Conservation (phyloP, 352 stramenopile species). For the Phytophthora colocasiae region DNA sequence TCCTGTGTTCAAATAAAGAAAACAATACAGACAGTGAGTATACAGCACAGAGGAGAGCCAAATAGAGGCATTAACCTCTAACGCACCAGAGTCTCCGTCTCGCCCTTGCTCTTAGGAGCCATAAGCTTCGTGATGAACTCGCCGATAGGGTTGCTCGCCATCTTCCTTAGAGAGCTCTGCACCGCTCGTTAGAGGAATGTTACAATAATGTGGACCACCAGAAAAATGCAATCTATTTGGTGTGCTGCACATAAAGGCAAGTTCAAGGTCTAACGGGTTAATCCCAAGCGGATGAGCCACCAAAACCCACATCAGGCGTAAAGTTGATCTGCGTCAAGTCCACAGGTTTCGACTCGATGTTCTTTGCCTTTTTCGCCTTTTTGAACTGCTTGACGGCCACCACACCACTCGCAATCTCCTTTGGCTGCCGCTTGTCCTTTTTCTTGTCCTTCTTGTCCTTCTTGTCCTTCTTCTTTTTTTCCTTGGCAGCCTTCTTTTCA, state of each 20-base stretch:
- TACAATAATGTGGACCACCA: conserved; percentile 22
- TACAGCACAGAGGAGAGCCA: neutral
- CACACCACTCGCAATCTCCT: conserved; percentile 78
- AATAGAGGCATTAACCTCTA: neutral
- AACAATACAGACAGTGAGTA: neutral
- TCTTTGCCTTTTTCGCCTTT: conserved; percentile 61
- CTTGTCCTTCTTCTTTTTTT: conserved; percentile 40
- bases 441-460: conserved; percentile 49
- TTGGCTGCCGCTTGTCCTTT: conserved; percentile 55
- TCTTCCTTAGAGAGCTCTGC: conserved; percentile 31
- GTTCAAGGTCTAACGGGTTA: conserved; percentile 30
- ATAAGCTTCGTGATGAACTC: conserved; percentile 80
- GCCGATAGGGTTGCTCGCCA: conserved; percentile 73
- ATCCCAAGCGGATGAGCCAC: conserved; percentile 79
- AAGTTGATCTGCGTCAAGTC: conserved; percentile 73
- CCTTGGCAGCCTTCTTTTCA: conserved; percentile 38
- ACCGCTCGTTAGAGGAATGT: conserved; percentile 26
- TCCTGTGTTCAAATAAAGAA: conserved; percentile 23
- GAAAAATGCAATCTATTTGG: conserved; percentile 34
- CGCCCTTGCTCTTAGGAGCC: conserved; percentile 52
- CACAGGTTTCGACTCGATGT: conserved; percentile 32
- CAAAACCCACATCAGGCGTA: conserved; percentile 67
- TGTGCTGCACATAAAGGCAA: conserved; percentile 25
- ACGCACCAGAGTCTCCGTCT: conserved; percentile 61
- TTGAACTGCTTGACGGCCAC: conserved; percentile 84